Base-by-base conservation (phyloP, 495 filamentous ascomycete genomes). In the Chaetomium fimeti region DNA sequence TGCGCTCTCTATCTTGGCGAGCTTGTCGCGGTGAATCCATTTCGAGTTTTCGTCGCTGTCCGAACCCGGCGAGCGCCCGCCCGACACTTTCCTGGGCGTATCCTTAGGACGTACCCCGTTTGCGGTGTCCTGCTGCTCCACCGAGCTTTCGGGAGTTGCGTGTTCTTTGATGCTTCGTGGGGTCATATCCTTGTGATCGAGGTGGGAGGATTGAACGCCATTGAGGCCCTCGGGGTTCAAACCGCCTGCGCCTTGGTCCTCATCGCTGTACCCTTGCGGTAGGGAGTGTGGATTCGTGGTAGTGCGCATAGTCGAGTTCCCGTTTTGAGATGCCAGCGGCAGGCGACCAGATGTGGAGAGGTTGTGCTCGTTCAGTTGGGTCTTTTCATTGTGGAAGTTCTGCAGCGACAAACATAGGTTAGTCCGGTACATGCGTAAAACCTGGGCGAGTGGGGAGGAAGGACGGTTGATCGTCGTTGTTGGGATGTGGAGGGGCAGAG, bases 1-100 rank as follows among this genome's bases (percentile, higher is more conserved):
- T 75, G 91, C 84, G 70, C 83, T 97, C 79, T 98, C 94, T 68
- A 98, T 98, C 72, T 86, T 84, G 38, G 91, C 93, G 53, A 98
- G 77, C 76, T 98, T 98, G 76, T 98, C 94, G 25, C 94, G 84
- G 73, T 98, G 93, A 63, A 98, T 98, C 94, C 94, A 98, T 73
- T 88, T 86, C 54, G 88, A 88, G 66, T 82, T 80, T 45, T 90
- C 87, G 32, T 81, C 78, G 51, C 85, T 65, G 12, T 59, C 62
- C 1, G 42, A 38, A 9, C 57, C 57, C 22, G 60, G 51, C 22
- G 40, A 25, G 27, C 47, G 32, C 18, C 68, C 69, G n/a, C 49
- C 49, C 3, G 56, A 60, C 8, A 57, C 56, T 27, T 57, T 69
- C 20, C 24, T 40, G 54, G 63, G 55, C 1, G 64, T n/a, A 1